Base-by-base conservation (phyloP, 2,329 filamentous ascomycete genomes). In the Capronia epimyces region DNA sequence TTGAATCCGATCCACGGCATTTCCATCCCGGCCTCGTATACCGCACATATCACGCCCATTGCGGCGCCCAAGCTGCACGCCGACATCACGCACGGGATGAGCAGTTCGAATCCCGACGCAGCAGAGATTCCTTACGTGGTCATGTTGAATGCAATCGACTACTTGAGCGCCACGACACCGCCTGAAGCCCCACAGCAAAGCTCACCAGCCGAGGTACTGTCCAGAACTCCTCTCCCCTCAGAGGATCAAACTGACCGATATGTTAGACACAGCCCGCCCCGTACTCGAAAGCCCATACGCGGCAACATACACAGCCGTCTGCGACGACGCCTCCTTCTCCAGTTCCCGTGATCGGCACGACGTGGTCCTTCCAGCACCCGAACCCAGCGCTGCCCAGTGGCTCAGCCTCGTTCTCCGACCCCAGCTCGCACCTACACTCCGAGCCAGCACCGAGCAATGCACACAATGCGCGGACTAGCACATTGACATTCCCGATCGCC, bases 71-170 rank as follows among this genome's bases (percentile, higher is more conserved):
- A 86, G 60, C 78, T 98, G 29, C 81, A 93, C 67, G 81, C 86
- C 16, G 91, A 98, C 63, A 82, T 98, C 51, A 73, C 81, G 21
- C 74, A 78, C 39, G 81, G 89, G 44, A 70, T 71, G 18, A 66
- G 71, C 12, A 36, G 49, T 21, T 76, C 74, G 2, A 89, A 91
- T 53, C 69, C 80, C 0, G 80, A 82, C 39, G 89, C 87, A 13
- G 89, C 90, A 59, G 85, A 95, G 62, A 95, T 89, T 0, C 93
- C 93, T 0, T 97, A 93, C 74, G 94, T 98, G 1, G 90, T 96
- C 43, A 89, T 93, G 72, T 76, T 98, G 3, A 91, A 89, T 62
- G 86, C 89, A 20, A 81, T 95, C 53, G 90, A 97, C 70, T 93
- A 87, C 64, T 81, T 95, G 8, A 84, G 87, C 18, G 82, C 83